Percentiles rank a stretch among this genome's conserved stretches.
Conservation (phyloP, 169 alveolate genomes). For the Theileria equi region DNA sequence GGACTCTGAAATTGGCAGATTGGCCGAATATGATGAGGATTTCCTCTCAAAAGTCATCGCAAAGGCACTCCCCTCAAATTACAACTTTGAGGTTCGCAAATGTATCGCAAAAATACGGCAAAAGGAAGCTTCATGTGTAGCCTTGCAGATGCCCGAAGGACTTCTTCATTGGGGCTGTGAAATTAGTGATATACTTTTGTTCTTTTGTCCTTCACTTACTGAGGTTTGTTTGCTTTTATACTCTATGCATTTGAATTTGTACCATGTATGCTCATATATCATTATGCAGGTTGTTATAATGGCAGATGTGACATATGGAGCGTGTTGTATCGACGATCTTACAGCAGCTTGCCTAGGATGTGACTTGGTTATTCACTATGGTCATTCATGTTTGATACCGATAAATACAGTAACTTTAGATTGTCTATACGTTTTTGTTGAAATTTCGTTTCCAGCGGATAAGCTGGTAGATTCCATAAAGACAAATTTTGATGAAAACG, state of each 20-base stretch:
- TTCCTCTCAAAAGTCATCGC: conserved; percentile 19
- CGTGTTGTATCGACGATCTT: conserved; percentile 99
- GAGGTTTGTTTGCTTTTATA: conserved; percentile 66
- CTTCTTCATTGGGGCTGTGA: conserved; percentile 82
- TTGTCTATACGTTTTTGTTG: conserved; percentile 94
- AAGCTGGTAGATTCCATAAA: conserved; percentile 84
- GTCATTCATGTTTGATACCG: conserved; percentile 97
- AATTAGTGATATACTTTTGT: conserved; percentile 87
- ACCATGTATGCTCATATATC: background rate
- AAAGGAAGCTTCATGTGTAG: conserved; percentile 79
- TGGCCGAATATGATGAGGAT: conserved; percentile 12
- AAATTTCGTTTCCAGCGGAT: conserved; percentile 86
- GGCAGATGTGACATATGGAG: conserved; percentile 99
- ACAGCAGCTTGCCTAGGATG: conserved; percentile 87
- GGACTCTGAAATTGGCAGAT: background rate
- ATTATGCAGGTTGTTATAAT: conserved; percentile 47
- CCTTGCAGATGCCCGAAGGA: conserved; percentile 97
- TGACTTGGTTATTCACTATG: conserved; percentile 96
- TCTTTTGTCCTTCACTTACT: conserved; percentile 74
- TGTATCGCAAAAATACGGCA: conserved; percentile 84
- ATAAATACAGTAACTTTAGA: conserved; percentile 79
- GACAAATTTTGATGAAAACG: conserved; percentile 65
- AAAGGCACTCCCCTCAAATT: conserved; percentile 89
- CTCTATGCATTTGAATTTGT: too few relatives aligned
- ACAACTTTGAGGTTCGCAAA: conserved; percentile 94